Conservation (phyloP, 331 rosid genomes). For the Quercus phellos region DNA sequence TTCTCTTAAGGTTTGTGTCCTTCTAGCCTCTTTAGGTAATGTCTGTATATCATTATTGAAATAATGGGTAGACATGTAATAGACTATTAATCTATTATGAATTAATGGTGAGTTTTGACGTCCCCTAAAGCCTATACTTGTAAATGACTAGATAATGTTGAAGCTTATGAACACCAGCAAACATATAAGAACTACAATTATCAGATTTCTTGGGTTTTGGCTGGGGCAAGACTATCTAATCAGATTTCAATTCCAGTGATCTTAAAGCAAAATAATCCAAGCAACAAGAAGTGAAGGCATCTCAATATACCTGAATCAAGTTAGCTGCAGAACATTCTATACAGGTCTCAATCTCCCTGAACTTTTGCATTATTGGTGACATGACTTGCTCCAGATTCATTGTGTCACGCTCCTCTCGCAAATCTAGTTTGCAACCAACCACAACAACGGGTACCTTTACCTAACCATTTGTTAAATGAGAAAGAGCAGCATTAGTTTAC, state of each 20-base stretch:
- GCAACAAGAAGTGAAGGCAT: constrained; percentile 1
- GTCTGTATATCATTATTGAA: neutral
- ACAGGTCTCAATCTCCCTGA: constrained; percentile 60
- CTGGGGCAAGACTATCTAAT: neutral
- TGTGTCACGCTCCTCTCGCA: constrained; percentile 50
- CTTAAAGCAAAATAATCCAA: neutral
- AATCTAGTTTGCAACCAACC: constrained; percentile 90
- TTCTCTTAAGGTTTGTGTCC: neutral
- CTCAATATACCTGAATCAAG: constrained; percentile 53
- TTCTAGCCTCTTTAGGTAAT: neutral
- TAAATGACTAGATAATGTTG: neutral
- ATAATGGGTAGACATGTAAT: neutral
- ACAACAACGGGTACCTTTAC: constrained; percentile 67
- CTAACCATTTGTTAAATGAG: constrained; percentile 27
- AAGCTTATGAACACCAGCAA: neutral
- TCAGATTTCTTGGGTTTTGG: neutral
- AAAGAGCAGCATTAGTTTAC: neutral
- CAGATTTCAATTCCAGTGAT: neutral
- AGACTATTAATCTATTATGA: neutral
- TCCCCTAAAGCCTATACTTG: neutral
- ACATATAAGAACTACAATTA: neutral
- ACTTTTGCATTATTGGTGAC: constrained; percentile 62
- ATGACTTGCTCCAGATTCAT: constrained; percentile 60
- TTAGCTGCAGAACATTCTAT: constrained; percentile 85
- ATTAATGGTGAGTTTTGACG: neutral